These are phyloP conservation scores for Entonaema liquescens DNA, from an alignment of 495 filamentous ascomycete species.

Conservation along the genomic window DNA sequence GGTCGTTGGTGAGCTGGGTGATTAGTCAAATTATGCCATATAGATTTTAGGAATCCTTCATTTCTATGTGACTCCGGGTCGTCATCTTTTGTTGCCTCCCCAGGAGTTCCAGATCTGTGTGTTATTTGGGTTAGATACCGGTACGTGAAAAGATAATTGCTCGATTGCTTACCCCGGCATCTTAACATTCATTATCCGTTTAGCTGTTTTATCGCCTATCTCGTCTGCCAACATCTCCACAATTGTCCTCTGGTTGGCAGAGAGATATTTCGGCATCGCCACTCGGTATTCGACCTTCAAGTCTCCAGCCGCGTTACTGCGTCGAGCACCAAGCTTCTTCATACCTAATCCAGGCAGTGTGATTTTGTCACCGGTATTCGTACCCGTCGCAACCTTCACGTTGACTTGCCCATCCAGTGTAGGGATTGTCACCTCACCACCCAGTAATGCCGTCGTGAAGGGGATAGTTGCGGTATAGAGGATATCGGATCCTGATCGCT, in stretches of 20 bases:
- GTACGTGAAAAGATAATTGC: not conserved
- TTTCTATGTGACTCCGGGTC: constrained; percentile 66
- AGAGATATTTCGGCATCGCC: constrained; percentile 91
- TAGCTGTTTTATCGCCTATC: constrained; percentile 89
- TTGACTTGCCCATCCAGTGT: constrained; percentile 90
- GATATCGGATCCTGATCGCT: constrained; percentile 83
- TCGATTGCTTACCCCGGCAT: constrained; percentile 47
- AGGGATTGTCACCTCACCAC: constrained; percentile 87
- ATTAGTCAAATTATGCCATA: constrained; percentile 88
- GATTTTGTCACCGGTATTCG: constrained; percentile 89
- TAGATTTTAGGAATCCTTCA: constrained; percentile 85
- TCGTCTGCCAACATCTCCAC: constrained; percentile 96
- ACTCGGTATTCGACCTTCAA: constrained; percentile 95
- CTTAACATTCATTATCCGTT: constrained; percentile 78
- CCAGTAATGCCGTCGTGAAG: constrained; percentile 89
- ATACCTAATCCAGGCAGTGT: constrained; percentile 90
- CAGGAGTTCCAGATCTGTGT: constrained; percentile 25
- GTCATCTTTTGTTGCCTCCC: constrained; percentile 36
- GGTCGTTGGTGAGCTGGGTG: constrained; percentile 64
- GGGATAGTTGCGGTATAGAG: constrained; percentile 92
- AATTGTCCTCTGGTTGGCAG: constrained; percentile 85
- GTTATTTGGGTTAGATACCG: constrained; percentile 5
- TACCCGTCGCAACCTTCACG: constrained; percentile 87
- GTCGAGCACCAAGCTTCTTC: constrained; percentile 72
- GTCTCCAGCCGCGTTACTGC: constrained; percentile 70